Evolutionary conservation across 306 rosid species (phyloP).

Genomic region (Prunus campanulata): DNA sequence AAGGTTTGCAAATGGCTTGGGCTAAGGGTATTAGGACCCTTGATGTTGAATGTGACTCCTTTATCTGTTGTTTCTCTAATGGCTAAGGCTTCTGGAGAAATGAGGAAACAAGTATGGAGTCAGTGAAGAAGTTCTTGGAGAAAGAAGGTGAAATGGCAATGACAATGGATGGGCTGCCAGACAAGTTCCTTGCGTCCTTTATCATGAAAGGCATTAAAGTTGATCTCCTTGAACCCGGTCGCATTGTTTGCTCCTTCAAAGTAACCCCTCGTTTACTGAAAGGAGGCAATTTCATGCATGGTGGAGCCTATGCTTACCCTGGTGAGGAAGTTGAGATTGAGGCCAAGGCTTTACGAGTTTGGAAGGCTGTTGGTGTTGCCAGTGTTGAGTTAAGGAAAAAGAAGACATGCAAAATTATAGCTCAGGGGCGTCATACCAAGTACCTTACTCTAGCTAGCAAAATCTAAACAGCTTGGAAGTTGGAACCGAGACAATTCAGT

Average conservation of each 20-base stretch:
- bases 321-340: constrained; percentile 72
- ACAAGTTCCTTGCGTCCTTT: constrained; percentile 47
- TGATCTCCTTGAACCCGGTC: constrained; percentile 60
- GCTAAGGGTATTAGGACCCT: too few relatives aligned
- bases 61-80: too few relatives aligned
- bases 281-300: constrained; percentile 66
- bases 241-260: constrained; percentile 58
- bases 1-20: too few relatives aligned
- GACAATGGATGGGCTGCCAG: constrained; percentile 44
- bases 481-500: not conserved
- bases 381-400: too few relatives aligned
- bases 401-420: too few relatives aligned
- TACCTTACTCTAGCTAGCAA: constrained; percentile 55
- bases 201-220: constrained; percentile 45
- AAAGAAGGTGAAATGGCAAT: constrained; percentile 38
- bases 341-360: too few relatives aligned
- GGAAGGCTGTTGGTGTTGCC: too few relatives aligned
- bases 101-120: constrained; percentile 27
- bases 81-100: not conserved
- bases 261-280: constrained; percentile 67
- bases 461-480: constrained; percentile 36
- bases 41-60: too few relatives aligned
- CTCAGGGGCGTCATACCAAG: constrained; percentile 32
- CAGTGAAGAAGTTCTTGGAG: constrained; percentile 52
- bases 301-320: constrained; percentile 81